Base-by-base conservation (phyloP, 805 yeast species). In the Cyberlindnera bimundalis region DNA sequence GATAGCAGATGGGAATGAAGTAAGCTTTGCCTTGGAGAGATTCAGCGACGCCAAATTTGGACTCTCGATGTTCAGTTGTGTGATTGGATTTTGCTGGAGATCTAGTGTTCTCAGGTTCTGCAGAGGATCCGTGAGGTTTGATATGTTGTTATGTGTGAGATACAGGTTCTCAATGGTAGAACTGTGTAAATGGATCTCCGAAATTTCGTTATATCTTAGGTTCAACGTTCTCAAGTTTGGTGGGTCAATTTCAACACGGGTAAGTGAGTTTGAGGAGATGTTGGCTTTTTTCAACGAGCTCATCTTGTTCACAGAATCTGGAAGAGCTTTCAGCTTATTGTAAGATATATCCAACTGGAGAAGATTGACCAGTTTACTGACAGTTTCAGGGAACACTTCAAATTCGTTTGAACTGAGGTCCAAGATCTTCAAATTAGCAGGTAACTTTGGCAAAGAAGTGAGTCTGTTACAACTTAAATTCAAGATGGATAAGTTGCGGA, bases 321-420 rank as follows among this genome's bases (percentile, higher is more conserved):
- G 95, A 1, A 93, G 50, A 3, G 45, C 44, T 3, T 71, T 62
- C 21, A 93, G 74, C 37, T 77, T 76, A 60, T 93, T 93, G 62
- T 87, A 90, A 0, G 96, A 85, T 31, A 91, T 56, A 56, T 91
- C 95, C 47, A 93, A 68, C 39, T 81, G 82, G 31, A 68, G 64
- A 39, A 91, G 69, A 37, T 73, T 74, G 0, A 68, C 56, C 46
- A 91, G 69, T 18, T 74, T 70, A 48, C 78, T 77, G 15, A 91
- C 66, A 2, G 82, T 74, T 38, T 76, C 82, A 0, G 93, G 95
- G 46, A 79, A 80, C 2, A 50, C 50, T 33, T 71, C 71, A 54
- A 85, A 77, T 45, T 74, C 68, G 58, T 95, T 93, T 3, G 96
- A 89, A 2, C 96, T 78, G 33, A 93, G 63, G 57, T 93, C 87